Conservation (phyloP, 2,329 filamentous ascomycete genomes). For the Aspergillus terreus region DNA sequence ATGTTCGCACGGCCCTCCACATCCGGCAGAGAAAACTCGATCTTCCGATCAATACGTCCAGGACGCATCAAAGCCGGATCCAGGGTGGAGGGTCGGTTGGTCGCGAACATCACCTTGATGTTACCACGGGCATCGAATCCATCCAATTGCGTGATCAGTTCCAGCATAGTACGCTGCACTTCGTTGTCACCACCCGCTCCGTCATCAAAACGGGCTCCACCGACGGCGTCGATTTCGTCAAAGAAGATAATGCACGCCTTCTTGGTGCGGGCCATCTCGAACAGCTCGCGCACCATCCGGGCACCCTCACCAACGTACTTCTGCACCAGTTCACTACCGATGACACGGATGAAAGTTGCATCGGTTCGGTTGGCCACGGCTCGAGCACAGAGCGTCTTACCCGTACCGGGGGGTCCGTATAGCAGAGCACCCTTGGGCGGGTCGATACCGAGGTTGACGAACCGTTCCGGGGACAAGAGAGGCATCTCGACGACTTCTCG, state of each 20-base stretch:
- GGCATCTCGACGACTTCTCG: conserved; percentile 99
- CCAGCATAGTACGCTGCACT: conserved; percentile 96
- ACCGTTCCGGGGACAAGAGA: conserved; percentile 89
- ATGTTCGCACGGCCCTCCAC: conserved; percentile 97
- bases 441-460: conserved; percentile 98
- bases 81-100: conserved; percentile 90
- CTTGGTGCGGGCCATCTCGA: conserved; percentile 99
- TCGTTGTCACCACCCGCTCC: conserved; percentile 96
- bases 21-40: conserved; percentile 95
- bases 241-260: conserved; percentile 99
- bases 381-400: conserved; percentile 95
- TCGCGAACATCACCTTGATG: conserved; percentile 99
- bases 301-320: conserved; percentile 99
- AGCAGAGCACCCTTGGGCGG: conserved; percentile 95
- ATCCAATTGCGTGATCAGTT: conserved; percentile 93
- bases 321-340: conserved; percentile 94
- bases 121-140: conserved; percentile 95
- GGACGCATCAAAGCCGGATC: conserved; percentile 97
- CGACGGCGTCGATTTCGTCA: conserved; percentile 95
- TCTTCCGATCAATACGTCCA: conserved; percentile 96
- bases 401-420: conserved; percentile 96
- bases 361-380: conserved; percentile 97
- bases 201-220: conserved; percentile 93
- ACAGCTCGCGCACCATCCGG: conserved; percentile 96
- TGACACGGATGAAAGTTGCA: conserved; percentile 97